phyloP scores from a whole-genome alignment of 1,284 basidiomycete genomes.

The Microbotryomycetes sp. region DNA sequence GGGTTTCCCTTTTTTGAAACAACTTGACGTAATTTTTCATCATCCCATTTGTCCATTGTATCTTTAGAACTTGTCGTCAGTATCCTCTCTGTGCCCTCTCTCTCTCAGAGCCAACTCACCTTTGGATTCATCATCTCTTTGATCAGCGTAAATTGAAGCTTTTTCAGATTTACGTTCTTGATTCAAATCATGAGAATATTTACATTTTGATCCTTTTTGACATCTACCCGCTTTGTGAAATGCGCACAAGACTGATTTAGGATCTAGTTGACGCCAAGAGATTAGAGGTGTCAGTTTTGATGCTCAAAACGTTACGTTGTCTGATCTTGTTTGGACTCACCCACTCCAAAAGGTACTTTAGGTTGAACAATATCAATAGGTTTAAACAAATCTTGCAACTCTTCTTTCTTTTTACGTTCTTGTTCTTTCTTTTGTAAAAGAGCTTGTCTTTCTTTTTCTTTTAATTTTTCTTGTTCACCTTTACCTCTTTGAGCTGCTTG shows the following conservation, averaged over 20 bases:
- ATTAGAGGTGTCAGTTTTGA: constrained; percentile 7
- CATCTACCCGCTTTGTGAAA: constrained; percentile 85
- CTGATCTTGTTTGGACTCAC: constrained; percentile 37
- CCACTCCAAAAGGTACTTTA: constrained; percentile 73
- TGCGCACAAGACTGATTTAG: constrained; percentile 80
- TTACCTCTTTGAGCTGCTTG: constrained; percentile 31
- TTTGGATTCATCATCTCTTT: constrained; percentile 59
- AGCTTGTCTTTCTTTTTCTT: constrained; percentile 67
- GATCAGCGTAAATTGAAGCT: constrained; percentile 91
- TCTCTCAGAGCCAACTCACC: no score
- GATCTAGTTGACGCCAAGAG: constrained; percentile 61
- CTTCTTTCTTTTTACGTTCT: constrained; percentile 76
- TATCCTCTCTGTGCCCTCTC: no score
- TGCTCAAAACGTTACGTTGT: background rate
- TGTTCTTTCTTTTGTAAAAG: constrained; percentile 44
- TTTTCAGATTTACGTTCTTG: constrained; percentile 89
- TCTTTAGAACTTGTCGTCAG: constrained; percentile 58
- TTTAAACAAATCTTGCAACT: constrained; percentile 64
- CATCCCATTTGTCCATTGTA: constrained; percentile 98
- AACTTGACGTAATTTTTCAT: constrained; percentile 81
- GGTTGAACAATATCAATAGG: constrained; percentile 43
- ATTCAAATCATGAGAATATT: constrained; percentile 88
- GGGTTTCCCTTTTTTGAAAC: constrained; percentile 90
- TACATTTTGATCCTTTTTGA: constrained; percentile 61
- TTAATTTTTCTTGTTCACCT: constrained; percentile 74